phyloP scores from a whole-genome alignment of 257 asterid genomes.

The Primulina eburnea region DNA sequence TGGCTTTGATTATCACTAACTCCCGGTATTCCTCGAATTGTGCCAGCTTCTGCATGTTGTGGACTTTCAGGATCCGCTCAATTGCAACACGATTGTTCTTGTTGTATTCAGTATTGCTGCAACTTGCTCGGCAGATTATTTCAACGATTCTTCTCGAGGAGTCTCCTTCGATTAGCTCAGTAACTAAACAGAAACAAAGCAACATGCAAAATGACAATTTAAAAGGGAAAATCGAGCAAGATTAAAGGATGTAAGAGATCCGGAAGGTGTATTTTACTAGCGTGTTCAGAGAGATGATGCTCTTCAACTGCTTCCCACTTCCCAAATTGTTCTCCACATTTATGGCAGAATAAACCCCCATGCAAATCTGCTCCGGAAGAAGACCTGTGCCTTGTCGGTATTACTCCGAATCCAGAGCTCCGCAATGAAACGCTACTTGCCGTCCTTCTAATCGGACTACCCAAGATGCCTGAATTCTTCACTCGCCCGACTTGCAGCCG shows the following conservation, averaged over 20 bases:
- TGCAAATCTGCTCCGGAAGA: slow-evolving; percentile 46
- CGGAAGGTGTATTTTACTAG: slow-evolving; percentile 39
- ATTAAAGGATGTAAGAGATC: too few species aligned
- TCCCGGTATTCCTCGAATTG: slow-evolving; percentile 87
- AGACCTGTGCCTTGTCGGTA: slow-evolving; percentile 43
- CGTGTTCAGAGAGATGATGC: slow-evolving; percentile 85
- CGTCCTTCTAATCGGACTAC: slow-evolving; percentile 51
- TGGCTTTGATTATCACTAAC: slow-evolving; percentile 68
- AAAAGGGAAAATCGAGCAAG: neutral
- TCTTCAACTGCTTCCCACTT: slow-evolving; percentile 75
- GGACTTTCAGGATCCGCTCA: slow-evolving; percentile 79
- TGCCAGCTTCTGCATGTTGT: slow-evolving; percentile 80
- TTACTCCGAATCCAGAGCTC: slow-evolving; percentile 47
- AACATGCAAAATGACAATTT: neutral
- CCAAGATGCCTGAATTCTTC: too few species aligned
- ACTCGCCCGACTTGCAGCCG: slow-evolving; percentile 10
- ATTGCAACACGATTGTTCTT: slow-evolving; percentile 36
- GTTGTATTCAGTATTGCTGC: slow-evolving; percentile 38
- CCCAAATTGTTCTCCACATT: slow-evolving; percentile 68
- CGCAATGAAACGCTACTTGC: slow-evolving; percentile 53
- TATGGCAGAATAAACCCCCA: slow-evolving; percentile 63
- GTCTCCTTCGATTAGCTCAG: slow-evolving; percentile 79
- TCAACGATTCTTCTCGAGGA: slow-evolving; percentile 87
- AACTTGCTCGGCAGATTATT: slow-evolving; percentile 69
- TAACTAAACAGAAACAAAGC: slow-evolving; percentile 36